Percentiles rank a stretch among this genome's conserved stretches.
phyloP scores from a whole-genome alignment of 345 rosid genomes.

The Hibiscus tridactylites region DNA sequence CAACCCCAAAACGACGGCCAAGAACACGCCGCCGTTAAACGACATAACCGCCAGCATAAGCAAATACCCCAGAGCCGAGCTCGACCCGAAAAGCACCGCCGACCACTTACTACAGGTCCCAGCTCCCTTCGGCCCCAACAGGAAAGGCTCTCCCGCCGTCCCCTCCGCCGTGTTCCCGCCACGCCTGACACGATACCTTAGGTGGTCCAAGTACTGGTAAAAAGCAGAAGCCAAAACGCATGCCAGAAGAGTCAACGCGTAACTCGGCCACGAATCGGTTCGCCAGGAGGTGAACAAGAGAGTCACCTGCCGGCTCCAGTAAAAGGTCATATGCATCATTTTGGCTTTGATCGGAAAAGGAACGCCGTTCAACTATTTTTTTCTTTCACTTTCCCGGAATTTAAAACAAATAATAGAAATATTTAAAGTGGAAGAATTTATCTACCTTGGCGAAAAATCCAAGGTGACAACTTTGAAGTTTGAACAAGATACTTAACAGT shows the following conservation, averaged over 20 bases:
- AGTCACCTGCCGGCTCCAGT: constrained; percentile 73
- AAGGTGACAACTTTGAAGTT: background rate
- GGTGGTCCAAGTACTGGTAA: constrained; percentile 54
- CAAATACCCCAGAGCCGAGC: constrained; percentile 65
- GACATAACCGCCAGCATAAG: constrained; percentile 87
- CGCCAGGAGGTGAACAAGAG: constrained; percentile 64
- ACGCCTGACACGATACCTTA: constrained; percentile 29
- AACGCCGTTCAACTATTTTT: too few relatives aligned
- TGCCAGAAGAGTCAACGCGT: constrained; percentile 57
- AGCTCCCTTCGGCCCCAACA: constrained; percentile 14
- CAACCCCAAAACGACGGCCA: constrained; percentile 66
- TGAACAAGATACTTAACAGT: too few relatives aligned
- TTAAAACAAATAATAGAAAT: too few relatives aligned
- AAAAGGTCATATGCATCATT: constrained; percentile 97
- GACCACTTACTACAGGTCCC: constrained; percentile 2
- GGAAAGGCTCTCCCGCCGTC: constrained; percentile 29
- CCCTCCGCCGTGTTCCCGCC: constrained; percentile 1
- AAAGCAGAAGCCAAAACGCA: constrained; percentile 52
- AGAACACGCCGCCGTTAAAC: constrained; percentile 83
- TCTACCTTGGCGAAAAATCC: background rate
- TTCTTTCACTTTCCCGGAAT: too few relatives aligned
- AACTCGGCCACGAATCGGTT: constrained; percentile 54
- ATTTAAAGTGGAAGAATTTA: background rate
- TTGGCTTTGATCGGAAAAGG: background rate
- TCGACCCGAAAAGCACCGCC: constrained; percentile 42